Evolutionary conservation across 495 filamentous ascomycete species (phyloP), one percentile per base, ranked within the genome.

Genomic region (Aspergillus baeticus): DNA sequence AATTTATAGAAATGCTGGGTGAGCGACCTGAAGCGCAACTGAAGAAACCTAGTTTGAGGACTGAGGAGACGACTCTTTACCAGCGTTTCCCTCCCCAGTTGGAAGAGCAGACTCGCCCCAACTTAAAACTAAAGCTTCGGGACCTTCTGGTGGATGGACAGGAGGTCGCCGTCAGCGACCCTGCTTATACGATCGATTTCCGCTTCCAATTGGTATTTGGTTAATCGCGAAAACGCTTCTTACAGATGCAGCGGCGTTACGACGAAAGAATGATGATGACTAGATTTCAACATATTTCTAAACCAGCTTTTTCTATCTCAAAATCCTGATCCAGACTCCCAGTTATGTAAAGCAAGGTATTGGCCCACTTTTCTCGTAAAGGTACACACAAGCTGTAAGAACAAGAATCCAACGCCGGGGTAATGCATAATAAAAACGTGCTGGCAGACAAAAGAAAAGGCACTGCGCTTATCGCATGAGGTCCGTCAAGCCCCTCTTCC

Each of bases 21-120:
- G 86, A 88, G 59, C 81, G 86, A 64, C 87, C 94, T 8, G 93
- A 96, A 68, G 83, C 91, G 54, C 87, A 92, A 70, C 73, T 95
- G 51, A 91, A 96, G 79, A 96, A 93, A 64, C 92, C 95, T 11
- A 94, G 88, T 14, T 77, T 98, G 63, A 81, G 91, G 37, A 89
- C 88, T 0, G 87, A 89, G 67, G 82, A 82, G 37, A 89, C 84
- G 70, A 93, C 91, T 14, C 78, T 99, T 31, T 99, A 96, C 69
- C 93, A 93, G 76, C 90, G 90, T 57, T 86, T 83, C 31, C 92
- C 92, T 1, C 84, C 85, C 4, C 84, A 86, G 57, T 72, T 98
- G 51, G 88, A 92, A 67, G 84, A 89, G 74, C 81, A 88, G 66
- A 96, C 92, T 3, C 74, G 88, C 48, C 81, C 82, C 23, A 96